Evolutionary conservation across 192 early-diverging fungal species (phyloP).

Genomic region (Pecoramyces ruminantium): DNA sequence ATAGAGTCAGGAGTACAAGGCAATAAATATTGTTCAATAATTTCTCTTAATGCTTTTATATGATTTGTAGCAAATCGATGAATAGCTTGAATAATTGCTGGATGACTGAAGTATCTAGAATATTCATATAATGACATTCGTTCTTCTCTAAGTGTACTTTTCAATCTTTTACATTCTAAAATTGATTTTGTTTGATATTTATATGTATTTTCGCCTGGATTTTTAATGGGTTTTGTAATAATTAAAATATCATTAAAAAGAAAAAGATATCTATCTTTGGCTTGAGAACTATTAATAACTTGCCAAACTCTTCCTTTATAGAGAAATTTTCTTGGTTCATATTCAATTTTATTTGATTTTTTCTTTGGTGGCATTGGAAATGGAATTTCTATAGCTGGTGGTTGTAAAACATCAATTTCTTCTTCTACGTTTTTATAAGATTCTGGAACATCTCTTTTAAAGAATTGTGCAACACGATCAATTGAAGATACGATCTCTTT

Average conservation of each 20-base stretch:
- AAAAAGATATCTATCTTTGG: constrained; percentile 51
- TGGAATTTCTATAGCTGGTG: neutral
- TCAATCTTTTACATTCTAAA: neutral
- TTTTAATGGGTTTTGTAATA: constrained; percentile 27
- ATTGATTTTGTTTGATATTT: neutral
- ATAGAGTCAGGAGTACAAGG: constrained; percentile 39
- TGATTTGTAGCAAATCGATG: constrained; percentile 39
- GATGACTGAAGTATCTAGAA: constrained; percentile 4
- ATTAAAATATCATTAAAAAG: constrained; percentile 43
- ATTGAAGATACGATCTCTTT: neutral
- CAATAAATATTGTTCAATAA: constrained; percentile 34
- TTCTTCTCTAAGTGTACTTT: neutral
- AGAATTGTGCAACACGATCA: neutral
- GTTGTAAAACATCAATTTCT: neutral
- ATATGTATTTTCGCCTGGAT: neutral
- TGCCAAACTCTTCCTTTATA: constrained; percentile 40
- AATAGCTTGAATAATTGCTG: constrained; percentile 32
- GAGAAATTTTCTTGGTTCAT: constrained; percentile 12
- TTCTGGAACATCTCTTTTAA: neutral
- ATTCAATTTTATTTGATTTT: neutral
- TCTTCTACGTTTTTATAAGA: neutral
- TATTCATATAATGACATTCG: neutral
- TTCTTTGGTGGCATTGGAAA: neutral
- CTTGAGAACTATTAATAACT: constrained; percentile 42
- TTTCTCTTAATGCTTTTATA: constrained; percentile 27